Conservation (phyloP, 2,329 filamentous ascomycete species). For the Phaeosphaeriaceae sp. region DNA sequence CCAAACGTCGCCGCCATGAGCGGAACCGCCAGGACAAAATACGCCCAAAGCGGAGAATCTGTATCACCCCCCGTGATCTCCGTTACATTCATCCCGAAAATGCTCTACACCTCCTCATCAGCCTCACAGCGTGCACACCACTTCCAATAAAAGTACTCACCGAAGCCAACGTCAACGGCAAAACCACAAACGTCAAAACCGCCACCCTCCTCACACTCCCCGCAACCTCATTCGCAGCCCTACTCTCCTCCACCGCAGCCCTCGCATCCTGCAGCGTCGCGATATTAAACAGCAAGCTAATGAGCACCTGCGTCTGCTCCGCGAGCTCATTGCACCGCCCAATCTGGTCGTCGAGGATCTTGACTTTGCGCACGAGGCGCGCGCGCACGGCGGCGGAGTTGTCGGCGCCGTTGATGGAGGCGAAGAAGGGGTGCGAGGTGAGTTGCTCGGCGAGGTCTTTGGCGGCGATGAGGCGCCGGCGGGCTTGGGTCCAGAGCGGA, state of each 20-base stretch:
- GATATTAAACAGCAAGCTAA: conserved; percentile 20
- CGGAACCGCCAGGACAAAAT: conserved; percentile 10
- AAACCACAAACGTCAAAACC: conserved; percentile 21
- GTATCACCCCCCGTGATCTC: conserved; percentile 15
- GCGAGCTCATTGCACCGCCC: conserved; percentile 15
- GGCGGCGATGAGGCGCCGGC: conserved; percentile 11
- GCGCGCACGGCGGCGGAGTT: not conserved
- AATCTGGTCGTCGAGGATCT: conserved; percentile 16
- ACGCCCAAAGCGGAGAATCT: conserved; percentile 15
- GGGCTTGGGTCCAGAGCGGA: conserved; percentile 14
- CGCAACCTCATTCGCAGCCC: conserved; percentile 16
- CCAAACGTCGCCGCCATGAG: conserved; percentile 17
- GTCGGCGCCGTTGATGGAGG: not conserved
- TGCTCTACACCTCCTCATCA: conserved; percentile 8
- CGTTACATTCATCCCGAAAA: conserved; percentile 20
- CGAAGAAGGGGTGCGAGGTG: conserved; percentile 7
- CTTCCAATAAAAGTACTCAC: not conserved
- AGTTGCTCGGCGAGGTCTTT: conserved; percentile 15
- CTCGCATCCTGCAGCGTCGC: conserved; percentile 18
- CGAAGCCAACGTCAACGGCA: conserved; percentile 20
- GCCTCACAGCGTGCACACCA: not conserved
- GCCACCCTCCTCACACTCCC: conserved; percentile 16
- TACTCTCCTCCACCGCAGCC: conserved; percentile 20
- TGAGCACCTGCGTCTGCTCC: conserved; percentile 18
- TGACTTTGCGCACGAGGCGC: conserved; percentile 1